Percentiles rank a stretch among this genome's conserved stretches.
phyloP scores from a whole-genome alignment of 805 yeast species.

The Saccharomycopsis fibuligera region DNA sequence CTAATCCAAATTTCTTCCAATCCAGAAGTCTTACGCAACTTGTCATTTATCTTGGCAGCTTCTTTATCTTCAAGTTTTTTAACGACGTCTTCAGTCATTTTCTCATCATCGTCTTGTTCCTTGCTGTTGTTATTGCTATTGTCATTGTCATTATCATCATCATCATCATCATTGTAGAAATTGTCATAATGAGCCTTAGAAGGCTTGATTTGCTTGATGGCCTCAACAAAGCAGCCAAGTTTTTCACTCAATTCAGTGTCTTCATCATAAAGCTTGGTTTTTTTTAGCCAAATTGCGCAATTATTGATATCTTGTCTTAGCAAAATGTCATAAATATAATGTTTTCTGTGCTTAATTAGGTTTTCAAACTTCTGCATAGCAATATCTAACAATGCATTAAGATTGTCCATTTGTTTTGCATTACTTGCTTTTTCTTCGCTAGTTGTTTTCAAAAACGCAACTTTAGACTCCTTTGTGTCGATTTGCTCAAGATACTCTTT shows the following conservation, averaged over 20 bases:
- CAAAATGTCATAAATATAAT: conserved; percentile 60
- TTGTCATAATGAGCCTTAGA: conserved; percentile 32
- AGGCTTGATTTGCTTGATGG: conserved; percentile 63
- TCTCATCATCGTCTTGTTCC: neutral
- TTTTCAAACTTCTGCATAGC: conserved; percentile 44
- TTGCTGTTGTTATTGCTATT: neutral
- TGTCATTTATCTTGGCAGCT: conserved; percentile 5
- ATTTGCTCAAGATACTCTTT: conserved; percentile 11
- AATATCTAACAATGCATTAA: conserved; percentile 35
- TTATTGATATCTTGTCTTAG: conserved; percentile 56
- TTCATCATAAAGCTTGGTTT: conserved; percentile 42
- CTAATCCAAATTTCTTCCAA: conserved; percentile 62
- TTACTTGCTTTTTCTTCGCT: conserved; percentile 17
- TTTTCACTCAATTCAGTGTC: conserved; percentile 35
- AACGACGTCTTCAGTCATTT: neutral
- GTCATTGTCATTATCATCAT: neutral
- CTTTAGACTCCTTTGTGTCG: conserved; percentile 11
- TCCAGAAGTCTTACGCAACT: conserved; percentile 29
- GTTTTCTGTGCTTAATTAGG: conserved; percentile 48
- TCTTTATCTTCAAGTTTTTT: conserved; percentile 5
- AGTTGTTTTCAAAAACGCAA: too few relatives aligned
- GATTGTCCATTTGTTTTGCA: conserved; percentile 13
- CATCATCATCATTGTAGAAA: conserved; percentile 11
- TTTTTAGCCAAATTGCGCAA: conserved; percentile 62
- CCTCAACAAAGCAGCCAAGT: conserved; percentile 54